Evolutionary conservation across 495 filamentous ascomycete species (phyloP).

Genomic region (Penicillium pancosmium): DNA sequence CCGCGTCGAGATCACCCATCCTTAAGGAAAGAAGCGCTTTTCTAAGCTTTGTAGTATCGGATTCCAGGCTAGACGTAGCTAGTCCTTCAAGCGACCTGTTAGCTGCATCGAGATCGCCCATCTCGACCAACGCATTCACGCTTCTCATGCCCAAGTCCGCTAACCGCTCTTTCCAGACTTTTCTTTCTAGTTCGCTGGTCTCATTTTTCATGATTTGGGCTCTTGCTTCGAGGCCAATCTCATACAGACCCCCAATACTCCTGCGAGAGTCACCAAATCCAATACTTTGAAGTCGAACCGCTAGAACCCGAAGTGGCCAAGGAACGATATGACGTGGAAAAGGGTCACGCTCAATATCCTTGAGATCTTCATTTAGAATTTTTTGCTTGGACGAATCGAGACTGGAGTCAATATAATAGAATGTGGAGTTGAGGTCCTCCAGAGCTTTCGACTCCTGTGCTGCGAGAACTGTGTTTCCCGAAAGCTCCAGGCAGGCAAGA

Average conservation of each 20-base stretch:
- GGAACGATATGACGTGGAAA: slow-evolving; percentile 65
- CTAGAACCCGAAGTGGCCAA: slow-evolving; percentile 83
- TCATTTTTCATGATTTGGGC: slow-evolving; percentile 46
- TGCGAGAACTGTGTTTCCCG: slow-evolving; percentile 70
- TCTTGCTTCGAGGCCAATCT: slow-evolving; percentile 77
- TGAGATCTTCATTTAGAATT: slow-evolving; percentile 41
- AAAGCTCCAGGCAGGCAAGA: slow-evolving; percentile 77
- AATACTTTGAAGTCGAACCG: slow-evolving; percentile 79
- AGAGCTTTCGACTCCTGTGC: slow-evolving; percentile 84
- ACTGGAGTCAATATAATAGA: slow-evolving; percentile 61
- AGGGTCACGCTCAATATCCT: slow-evolving; percentile 34
- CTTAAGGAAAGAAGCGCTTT: slow-evolving; percentile 71
- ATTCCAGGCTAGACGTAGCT: slow-evolving; percentile 38
- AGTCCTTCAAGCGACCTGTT: slow-evolving; percentile 61
- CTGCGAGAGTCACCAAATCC: slow-evolving; percentile 82
- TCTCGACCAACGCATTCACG: slow-evolving; percentile 82
- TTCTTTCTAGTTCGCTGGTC: slow-evolving; percentile 35
- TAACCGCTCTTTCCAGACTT: slow-evolving; percentile 69
- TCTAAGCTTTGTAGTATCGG: slow-evolving; percentile 40
- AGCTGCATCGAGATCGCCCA: slow-evolving; percentile 83
- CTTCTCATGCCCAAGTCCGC: slow-evolving; percentile 76
- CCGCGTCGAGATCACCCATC: slow-evolving; percentile 74
- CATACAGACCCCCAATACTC: slow-evolving; percentile 86
- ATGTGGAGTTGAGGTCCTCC: slow-evolving; percentile 72
- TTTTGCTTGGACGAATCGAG: slow-evolving; percentile 21